These are phyloP conservation scores for Vitellaria paradoxa DNA, from an alignment of 179 eudicot species.

Conservation along the genomic window DNA sequence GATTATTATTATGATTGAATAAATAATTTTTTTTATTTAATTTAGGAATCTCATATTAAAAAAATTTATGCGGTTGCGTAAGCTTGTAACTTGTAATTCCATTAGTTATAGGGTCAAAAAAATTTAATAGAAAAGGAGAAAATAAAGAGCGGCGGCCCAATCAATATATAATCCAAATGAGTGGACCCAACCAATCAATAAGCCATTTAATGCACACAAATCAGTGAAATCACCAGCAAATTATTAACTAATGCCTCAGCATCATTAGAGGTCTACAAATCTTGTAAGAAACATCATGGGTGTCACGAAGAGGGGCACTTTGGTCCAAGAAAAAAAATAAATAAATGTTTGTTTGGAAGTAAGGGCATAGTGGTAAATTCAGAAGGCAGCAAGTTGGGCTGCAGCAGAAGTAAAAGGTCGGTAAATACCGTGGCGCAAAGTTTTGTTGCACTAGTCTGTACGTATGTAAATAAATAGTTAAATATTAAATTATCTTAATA, in stretches of 20 bases:
- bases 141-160: conserved; percentile 22
- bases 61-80: neutral
- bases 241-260: conserved; percentile 1
- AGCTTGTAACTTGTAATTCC: neutral
- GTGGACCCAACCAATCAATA: conserved; percentile 35
- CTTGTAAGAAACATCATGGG: conserved; percentile 22
- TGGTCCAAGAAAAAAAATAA: neutral
- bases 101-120: neutral
- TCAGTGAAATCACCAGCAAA: conserved; percentile 24
- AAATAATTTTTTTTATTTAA: too few relatives aligned
- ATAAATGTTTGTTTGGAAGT: neutral
- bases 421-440: too few relatives aligned
- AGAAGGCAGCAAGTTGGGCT: neutral
- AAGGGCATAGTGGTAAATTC: neutral
- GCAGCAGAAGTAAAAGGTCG: too few relatives aligned
- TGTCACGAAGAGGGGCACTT: conserved; percentile 14
- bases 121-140: neutral
- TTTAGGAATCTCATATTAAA: too few relatives aligned
- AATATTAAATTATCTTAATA: too few relatives aligned
- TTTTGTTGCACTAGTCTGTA: too few relatives aligned
- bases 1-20: too few relatives aligned
- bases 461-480: too few relatives aligned
- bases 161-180: conserved; percentile 25
- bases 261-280: conserved; percentile 14
- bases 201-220: conserved; percentile 33